A percentile compares a stretch with the other conserved stretches of the same genome.
These are phyloP conservation scores for Coniferiporia sulphurascens DNA, from an alignment of 1,284 basidiomycete species.

Conservation along the genomic window DNA sequence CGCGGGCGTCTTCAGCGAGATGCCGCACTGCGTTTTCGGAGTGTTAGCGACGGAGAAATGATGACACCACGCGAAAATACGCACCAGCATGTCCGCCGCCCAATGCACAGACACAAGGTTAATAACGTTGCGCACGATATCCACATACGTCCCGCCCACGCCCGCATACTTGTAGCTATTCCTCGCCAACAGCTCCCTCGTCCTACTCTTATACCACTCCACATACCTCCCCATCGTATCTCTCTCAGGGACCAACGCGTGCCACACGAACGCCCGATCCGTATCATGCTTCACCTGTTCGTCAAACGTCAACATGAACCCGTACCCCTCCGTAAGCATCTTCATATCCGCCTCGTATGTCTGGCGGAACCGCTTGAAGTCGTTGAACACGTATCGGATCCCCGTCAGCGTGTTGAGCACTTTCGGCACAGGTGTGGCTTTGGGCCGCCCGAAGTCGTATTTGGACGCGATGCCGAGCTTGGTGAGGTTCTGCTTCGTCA, in stretches of 20 bases:
- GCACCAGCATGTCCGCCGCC: constrained; percentile 24
- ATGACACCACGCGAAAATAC: constrained; percentile 1
- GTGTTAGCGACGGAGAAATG: background rate
- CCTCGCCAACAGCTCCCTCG: constrained; percentile 21
- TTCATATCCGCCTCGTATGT: constrained; percentile 27
- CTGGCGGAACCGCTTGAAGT: constrained; percentile 35
- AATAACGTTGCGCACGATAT: constrained; percentile 33
- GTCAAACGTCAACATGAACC: constrained; percentile 31
- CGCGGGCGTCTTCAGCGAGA: constrained; percentile 33
- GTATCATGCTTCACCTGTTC: constrained; percentile 27
- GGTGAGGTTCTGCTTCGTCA: constrained; percentile 40
- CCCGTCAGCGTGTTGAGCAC: constrained; percentile 39
- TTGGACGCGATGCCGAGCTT: constrained; percentile 35
- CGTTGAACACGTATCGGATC: constrained; percentile 39
- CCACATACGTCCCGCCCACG: constrained; percentile 23
- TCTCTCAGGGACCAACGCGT: constrained; percentile 19
- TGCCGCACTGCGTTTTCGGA: constrained; percentile 21
- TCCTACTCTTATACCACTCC: constrained; percentile 19
- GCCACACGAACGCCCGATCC: constrained; percentile 21
- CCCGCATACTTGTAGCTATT: constrained; percentile 20
- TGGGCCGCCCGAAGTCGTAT: constrained; percentile 41
- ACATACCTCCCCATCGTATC: constrained; percentile 10
- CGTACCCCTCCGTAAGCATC: constrained; percentile 27
- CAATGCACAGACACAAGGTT: constrained; percentile 29
- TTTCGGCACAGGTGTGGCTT: constrained; percentile 29